These are phyloP conservation scores for Chlamydomonas applanata DNA, from an alignment of 139 green algal species.

Conservation along the genomic window DNA sequence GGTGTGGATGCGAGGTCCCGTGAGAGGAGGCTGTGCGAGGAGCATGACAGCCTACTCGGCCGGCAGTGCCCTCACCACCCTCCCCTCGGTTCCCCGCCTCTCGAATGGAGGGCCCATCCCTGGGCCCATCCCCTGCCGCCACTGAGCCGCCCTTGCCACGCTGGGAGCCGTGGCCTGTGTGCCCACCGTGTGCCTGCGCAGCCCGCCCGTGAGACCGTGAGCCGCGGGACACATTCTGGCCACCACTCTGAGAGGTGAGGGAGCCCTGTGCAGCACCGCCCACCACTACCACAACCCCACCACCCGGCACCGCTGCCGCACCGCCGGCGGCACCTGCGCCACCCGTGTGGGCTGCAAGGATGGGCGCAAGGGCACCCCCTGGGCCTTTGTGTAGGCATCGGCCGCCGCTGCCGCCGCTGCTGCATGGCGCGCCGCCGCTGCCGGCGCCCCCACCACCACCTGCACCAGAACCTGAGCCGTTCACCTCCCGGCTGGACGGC, in stretches of 20 bases:
- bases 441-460: background rate
- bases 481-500: background rate
- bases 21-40: too few species aligned
- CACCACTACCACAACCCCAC: background rate
- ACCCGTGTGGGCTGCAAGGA: background rate
- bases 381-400: background rate
- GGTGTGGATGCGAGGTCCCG: background rate
- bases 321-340: background rate
- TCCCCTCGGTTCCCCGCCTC: too few species aligned
- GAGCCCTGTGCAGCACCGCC: too few species aligned
- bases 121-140: too few species aligned
- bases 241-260: too few species aligned
- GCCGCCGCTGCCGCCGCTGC: too few species aligned
- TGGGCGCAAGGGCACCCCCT: background rate
- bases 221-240: too few species aligned
- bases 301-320: background rate
- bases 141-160: too few species aligned
- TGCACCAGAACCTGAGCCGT: background rate
- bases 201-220: too few species aligned
- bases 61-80: background rate
- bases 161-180: too few species aligned
- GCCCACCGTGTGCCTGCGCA: too few species aligned
- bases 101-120: too few species aligned
- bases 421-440: background rate
- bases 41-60: background rate